Base-by-base conservation (phyloP, 768 basidiomycete species). In the Suillus occidentalis region DNA sequence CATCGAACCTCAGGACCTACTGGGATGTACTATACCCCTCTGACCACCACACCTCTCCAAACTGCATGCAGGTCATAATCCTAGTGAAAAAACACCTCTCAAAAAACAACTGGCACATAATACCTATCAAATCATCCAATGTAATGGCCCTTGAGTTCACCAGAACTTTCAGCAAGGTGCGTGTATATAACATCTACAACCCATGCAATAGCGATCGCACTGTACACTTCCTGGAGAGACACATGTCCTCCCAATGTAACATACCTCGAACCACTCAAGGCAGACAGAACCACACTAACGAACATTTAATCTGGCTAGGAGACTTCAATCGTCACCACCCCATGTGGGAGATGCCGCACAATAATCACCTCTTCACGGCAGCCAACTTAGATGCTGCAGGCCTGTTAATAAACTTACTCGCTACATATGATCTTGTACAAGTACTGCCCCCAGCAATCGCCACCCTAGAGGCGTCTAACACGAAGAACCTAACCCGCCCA, bases 1-100 rank as follows among this genome's bases (percentile, higher is more conserved):
- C 49, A 0, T 50, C 49, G 0, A 50, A 6, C 3, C 25, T 28
- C 13, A 0, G 13, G 13, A 1, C 2, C 0, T 25, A 22, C 5
- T 49, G 47, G 47, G 22, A 49, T 1, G 6, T 49, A 0, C 4
- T 47, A n/a, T 47, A 47, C n/a, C n/a, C 47, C 0, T 2, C 47
- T 0, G 5, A 6, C 0, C 47, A 49, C 13, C 22, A 49, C n/a
- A 47, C 12, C 0, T 12, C 4, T 12, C 45, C 12, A 13, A 12
- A 49, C 6, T 13, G 2, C 4, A 6, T 2, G 2, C 47, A 49
- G 1, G 22, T 22, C 1, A 18, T 42, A 16, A 42, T 42, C 1
- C 42, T 43, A 3, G 7, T 43, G 0, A 43, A 43, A 6, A 42
- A 42, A 14, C 6, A 6, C 1, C 31, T 31, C 4, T 31, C 31